Conservation (phyloP, 257 asterid genomes). For the Nemophila menziesii region DNA sequence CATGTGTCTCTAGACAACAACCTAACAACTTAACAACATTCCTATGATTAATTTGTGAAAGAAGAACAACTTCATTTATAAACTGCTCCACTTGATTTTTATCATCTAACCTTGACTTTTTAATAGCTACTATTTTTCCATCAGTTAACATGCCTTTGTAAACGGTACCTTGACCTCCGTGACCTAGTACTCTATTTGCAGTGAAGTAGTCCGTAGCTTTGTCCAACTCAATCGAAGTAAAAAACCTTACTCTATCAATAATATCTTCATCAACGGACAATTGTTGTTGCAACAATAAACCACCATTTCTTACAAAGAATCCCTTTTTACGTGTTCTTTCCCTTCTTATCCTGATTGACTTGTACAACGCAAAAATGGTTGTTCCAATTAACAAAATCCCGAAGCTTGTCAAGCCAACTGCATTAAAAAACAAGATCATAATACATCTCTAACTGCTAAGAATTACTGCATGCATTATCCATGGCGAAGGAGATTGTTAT, state of each 20-base stretch:
- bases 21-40: background rate
- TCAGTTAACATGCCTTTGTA: background rate
- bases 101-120: background rate
- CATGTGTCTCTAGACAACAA: background rate
- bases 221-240: background rate
- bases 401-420: constrained; percentile 5
- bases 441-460: too few relatives aligned
- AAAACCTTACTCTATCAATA: background rate
- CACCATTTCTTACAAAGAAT: constrained; percentile 15
- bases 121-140: background rate
- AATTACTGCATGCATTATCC: too few relatives aligned
- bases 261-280: background rate
- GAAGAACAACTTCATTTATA: background rate
- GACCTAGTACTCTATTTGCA: background rate
- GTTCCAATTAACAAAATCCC: constrained; percentile 2
- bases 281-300: background rate
- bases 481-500: too few relatives aligned
- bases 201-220: background rate
- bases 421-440: too few relatives aligned
- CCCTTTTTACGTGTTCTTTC: constrained; percentile 1
- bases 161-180: background rate
- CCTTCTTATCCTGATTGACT: constrained; percentile 9
- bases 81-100: background rate
- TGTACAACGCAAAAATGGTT: constrained; percentile 6
- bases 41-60: background rate